Base-by-base conservation (phyloP, 2,329 filamentous ascomycete species). In the Cytospora paraplurivora region DNA sequence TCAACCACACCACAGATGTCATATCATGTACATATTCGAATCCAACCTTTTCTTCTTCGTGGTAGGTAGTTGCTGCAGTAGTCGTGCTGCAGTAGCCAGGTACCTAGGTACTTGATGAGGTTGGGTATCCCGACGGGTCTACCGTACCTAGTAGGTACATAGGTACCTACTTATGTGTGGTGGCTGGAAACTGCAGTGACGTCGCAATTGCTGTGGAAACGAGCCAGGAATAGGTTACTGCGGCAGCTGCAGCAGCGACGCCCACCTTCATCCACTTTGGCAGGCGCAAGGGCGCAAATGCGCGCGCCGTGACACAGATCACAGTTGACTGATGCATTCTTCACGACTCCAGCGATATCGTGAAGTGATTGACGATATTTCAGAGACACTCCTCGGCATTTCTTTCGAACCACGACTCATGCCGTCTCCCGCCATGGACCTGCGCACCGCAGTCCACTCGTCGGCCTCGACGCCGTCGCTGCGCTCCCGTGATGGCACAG, bases 391-490 rank as follows among this genome's bases (percentile, higher is more conserved):
- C 52, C 71, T 75, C 71, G 74, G 71, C 64, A 79, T 80, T 70
- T 73, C 76, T 66, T 53, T 76, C 60, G 76, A 76, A 67, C 74
- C 77, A 15, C 72, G 79, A 70, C 72, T 82, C 63, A 79, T 84
- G 76, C 79, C 79, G 58, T 72, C 78, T 60, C 70, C 77, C 68
- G 72, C 75, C 62, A 69, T 73, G 72, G 72, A 71, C 72, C 70
- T 64, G 67, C 70, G 70, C 72, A 75, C 77, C 50, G 76, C 27
- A 27, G 27, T 85, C 64, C 80, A 78, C 71, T 93, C 90, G 21
- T 88, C 86, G 62, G 91, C 91, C 56, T 93, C 91, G 61, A 93
- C 89, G 64, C 91, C 91, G 41, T 93, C 90, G 33, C 78, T 94
- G 71, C 85, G 91, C 66, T 89, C 89, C 47, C 85, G 87, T 73